Evolutionary conservation across 305 asterid genomes (phyloP), one percentile per base, ranked within the genome.

Genomic region (Withania somnifera): DNA sequence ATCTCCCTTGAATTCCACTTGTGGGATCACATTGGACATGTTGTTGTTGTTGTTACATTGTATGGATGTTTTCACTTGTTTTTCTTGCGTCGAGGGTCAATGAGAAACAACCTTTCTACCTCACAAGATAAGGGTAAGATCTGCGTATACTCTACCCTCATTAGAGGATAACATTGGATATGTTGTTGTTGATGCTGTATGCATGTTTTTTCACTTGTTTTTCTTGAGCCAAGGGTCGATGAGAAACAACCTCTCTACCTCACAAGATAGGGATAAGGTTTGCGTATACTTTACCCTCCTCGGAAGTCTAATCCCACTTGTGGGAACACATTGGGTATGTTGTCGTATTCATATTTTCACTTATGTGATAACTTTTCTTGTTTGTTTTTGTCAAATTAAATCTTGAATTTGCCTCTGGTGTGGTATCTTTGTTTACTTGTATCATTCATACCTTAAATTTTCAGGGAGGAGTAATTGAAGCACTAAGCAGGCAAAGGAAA

Each of bases 401-500:
- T 68, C 3, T 68, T 2, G 54, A 68, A 68, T 40, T 68, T 6
- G 54, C 0, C 11, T 38, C 4, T 4, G 10, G 6, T 26, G 7
- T 7, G 15, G 0, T 34, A 9, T 56, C 2, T 56, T 20, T 20
- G 30, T 56, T 20, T 63, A 30, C 8, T 63, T 32, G 32, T 3
- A 14, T 71, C 40, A 47, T 28, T 47, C 0, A 13, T 71, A 22
- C 57, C 57, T 71, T 73, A 4, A 73, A 24, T 73, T 73, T 81
- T 58, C 84, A 92, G 97, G 95, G 93, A 42, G 91, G 90, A 15
- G 87, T 90, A 5, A 89, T 94, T 30, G 97, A 94, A 80, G 98
- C 97, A 45, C 68, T 94, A 51, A 92, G 92, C 85, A 78, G 90
- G 26, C 81, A 86, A 7, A 90, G 86, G 84, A 82, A 88, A 79